phyloP scores from a whole-genome alignment of 306 rosid species.

The Cotoneaster glaucophyllus region DNA sequence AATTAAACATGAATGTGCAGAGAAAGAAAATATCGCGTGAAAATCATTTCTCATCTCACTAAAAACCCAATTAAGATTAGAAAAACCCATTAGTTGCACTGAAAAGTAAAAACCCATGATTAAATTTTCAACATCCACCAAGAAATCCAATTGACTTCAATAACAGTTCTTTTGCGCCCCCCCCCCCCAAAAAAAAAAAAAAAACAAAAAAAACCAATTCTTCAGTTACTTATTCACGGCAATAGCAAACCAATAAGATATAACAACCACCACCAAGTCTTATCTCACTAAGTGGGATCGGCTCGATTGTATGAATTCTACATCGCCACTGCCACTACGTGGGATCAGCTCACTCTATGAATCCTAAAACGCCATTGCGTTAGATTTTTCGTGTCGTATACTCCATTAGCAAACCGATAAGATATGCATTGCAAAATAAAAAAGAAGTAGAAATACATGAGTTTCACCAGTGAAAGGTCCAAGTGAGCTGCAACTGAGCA shows the following conservation, averaged over 20 bases:
- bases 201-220: slow-evolving; percentile 15
- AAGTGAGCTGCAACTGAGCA: background rate
- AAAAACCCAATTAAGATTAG: background rate
- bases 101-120: background rate
- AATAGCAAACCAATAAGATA: background rate
- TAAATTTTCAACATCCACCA: background rate
- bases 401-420: background rate
- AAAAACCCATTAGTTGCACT: background rate
- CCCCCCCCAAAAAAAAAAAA: background rate
- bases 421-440: background rate
- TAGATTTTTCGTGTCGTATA: too few relatives aligned
- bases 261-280: too few relatives aligned
- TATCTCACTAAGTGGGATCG: too few relatives aligned
- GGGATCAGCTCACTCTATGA: too few relatives aligned
- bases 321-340: fast-evolving
- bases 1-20: too few relatives aligned
- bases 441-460: background rate
- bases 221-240: background rate
- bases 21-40: too few relatives aligned
- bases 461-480: slow-evolving; percentile 12
- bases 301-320: too few relatives aligned
- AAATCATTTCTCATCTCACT: background rate
- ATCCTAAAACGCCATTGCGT: too few relatives aligned
- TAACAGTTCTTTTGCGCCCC: background rate
- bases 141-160: background rate